These are phyloP conservation scores for Gliomastix tumulicola DNA, from an alignment of 2,329 filamentous ascomycete species.

Conservation along the genomic window DNA sequence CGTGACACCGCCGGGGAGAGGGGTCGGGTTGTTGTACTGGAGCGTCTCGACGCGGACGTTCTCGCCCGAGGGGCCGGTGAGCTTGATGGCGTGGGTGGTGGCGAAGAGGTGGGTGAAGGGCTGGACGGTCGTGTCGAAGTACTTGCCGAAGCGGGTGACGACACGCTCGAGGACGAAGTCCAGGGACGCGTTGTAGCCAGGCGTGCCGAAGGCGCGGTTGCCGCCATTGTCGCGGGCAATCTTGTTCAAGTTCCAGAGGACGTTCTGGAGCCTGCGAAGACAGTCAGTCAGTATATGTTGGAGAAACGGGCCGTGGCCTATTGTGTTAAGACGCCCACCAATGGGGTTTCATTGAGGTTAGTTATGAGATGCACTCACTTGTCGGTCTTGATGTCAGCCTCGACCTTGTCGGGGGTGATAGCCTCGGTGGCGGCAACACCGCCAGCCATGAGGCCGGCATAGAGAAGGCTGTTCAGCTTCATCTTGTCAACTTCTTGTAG, in stretches of 20 bases:
- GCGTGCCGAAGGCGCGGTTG: constrained; percentile 52
- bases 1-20: constrained; percentile 25
- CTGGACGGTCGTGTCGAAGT: constrained; percentile 37
- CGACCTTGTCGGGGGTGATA: constrained; percentile 29
- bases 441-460: constrained; percentile 6
- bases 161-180: constrained; percentile 47
- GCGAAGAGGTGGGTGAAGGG: constrained; percentile 38
- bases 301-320: no score
- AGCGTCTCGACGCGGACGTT: constrained; percentile 33
- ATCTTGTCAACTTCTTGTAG: no score
- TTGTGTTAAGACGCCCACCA: no score
- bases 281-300: neutral
- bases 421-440: constrained; percentile 16
- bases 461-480: constrained; percentile 9
- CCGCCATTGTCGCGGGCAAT: constrained; percentile 49
- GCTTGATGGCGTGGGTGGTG: constrained; percentile 30
- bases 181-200: constrained; percentile 50
- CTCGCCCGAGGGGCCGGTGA: constrained; percentile 36
- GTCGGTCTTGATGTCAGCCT: constrained; percentile 27
- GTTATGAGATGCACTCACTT: constrained; percentile 19
- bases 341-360: no score
- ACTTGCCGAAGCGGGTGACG: constrained; percentile 25
- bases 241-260: constrained; percentile 45
- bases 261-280: constrained; percentile 45
- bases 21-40: constrained; percentile 39